Conservation (phyloP, 176 grass and related monocot species). For the Pontederia crassipes region DNA sequence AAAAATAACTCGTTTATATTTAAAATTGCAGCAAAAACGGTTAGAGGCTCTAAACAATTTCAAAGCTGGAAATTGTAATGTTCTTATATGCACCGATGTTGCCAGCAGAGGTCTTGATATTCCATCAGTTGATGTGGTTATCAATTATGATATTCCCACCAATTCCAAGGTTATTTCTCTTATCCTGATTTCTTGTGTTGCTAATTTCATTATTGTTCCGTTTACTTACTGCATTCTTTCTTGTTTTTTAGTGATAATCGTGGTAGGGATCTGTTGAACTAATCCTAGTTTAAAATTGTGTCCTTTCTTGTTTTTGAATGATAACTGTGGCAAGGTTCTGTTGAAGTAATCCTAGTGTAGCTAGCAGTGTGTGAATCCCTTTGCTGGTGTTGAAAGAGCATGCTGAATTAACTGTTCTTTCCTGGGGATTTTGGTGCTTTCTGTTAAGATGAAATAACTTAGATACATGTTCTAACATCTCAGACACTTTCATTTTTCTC, state of each 20-base stretch:
- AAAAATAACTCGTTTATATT: neutral
- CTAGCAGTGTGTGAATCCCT: too few relatives aligned
- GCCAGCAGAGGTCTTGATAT: constrained; percentile 96
- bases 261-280: too few relatives aligned
- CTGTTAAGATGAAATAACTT: too few relatives aligned
- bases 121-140: constrained; percentile 77
- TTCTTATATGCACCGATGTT: constrained; percentile 84
- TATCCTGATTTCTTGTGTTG: neutral
- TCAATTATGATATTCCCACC: constrained; percentile 88
- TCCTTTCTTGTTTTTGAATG: too few relatives aligned
- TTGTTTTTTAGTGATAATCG: neutral
- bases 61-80: constrained; percentile 67
- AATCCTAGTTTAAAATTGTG: too few relatives aligned
- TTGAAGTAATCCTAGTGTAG: too few relatives aligned
- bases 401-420: too few relatives aligned
- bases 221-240: neutral
- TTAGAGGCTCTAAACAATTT: constrained; percentile 83
- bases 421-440: too few relatives aligned
- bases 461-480: neutral
- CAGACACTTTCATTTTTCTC: neutral
- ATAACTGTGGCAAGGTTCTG: too few relatives aligned
- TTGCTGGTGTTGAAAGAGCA: too few relatives aligned
- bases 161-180: constrained; percentile 60
- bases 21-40: constrained; percentile 56
- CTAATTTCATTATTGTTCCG: neutral